Percentiles rank a stretch among this genome's conserved stretches.
Conservation (phyloP, 768 basidiomycete species). For the Russula compacta region DNA sequence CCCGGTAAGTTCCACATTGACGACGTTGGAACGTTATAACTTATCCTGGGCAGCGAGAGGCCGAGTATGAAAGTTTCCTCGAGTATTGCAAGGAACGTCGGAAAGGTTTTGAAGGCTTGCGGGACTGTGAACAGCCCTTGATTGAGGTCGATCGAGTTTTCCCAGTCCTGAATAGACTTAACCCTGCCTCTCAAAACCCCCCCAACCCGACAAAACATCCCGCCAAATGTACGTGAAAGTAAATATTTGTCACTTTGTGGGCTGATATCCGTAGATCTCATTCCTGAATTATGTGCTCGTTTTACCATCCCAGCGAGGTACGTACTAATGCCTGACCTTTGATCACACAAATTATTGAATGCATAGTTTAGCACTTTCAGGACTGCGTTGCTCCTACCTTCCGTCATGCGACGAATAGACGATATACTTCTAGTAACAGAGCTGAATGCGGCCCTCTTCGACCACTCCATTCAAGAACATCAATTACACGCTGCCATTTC, state of each 20-base stretch:
- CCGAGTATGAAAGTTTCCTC: slow-evolving; percentile 47
- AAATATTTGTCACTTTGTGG: background rate
- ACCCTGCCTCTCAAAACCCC: slow-evolving; percentile 39
- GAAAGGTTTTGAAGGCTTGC: slow-evolving; percentile 53
- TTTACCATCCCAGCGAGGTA: slow-evolving; percentile 69
- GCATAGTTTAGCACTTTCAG: slow-evolving; percentile 46
- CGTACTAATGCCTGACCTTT: slow-evolving; percentile 4
- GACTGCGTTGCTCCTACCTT: slow-evolving; percentile 63
- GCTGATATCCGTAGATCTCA: slow-evolving; percentile 12
- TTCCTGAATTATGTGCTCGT: slow-evolving; percentile 68
- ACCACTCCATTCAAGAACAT: slow-evolving; percentile 49
- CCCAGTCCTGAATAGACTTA: slow-evolving; percentile 46
- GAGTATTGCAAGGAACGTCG: slow-evolving; percentile 57
- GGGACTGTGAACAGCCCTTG: slow-evolving; percentile 58
- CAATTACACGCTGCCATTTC: slow-evolving; percentile 59
- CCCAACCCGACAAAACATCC: slow-evolving; percentile 32
- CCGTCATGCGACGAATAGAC: slow-evolving; percentile 63
- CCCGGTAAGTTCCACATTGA: slow-evolving; percentile 35
- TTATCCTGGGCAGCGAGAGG: slow-evolving; percentile 43
- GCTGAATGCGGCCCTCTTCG: slow-evolving; percentile 61
- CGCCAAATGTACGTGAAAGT: slow-evolving; percentile 47
- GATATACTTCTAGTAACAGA: slow-evolving; percentile 70
- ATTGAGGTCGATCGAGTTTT: slow-evolving; percentile 56
- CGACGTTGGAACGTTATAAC: background rate
- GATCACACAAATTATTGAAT: background rate